These are phyloP conservation scores for Pichia eremophila DNA, from an alignment of 805 yeast species.

Conservation along the genomic window DNA sequence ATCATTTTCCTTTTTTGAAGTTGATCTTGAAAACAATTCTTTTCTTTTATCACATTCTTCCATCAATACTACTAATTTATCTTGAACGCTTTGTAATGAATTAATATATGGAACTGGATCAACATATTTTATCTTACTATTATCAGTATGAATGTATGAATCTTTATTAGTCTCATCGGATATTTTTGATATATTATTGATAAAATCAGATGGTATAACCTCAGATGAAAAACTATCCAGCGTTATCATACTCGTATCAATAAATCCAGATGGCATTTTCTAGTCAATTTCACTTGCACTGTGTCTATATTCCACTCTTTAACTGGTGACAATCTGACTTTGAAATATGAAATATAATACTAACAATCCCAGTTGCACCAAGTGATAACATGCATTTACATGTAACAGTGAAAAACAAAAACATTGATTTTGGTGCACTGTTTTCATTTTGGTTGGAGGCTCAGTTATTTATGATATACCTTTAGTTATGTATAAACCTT, in stretches of 20 bases:
- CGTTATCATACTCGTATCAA: constrained; percentile 16
- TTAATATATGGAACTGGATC: constrained; percentile 94
- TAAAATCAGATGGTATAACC: constrained; percentile 66
- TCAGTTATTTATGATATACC: too few species aligned
- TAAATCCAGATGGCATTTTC: constrained; percentile 17
- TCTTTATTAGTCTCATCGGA: constrained; percentile 4
- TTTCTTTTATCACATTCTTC: constrained; percentile 46
- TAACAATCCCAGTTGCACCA: too few species aligned
- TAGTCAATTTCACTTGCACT: too few species aligned
- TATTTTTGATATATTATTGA: constrained; percentile 57
- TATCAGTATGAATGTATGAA: constrained; percentile 2
- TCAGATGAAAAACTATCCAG: constrained; percentile 59
- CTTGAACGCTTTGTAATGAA: constrained; percentile 78
- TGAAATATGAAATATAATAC: too few species aligned
- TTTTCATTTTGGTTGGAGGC: too few species aligned
- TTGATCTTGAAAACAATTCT: constrained; percentile 44
- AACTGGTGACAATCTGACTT: too few species aligned
- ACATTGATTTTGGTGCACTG: too few species aligned
- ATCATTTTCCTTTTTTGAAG: constrained; percentile 48
- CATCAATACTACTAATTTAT: constrained; percentile 55
- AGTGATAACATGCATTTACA: too few species aligned
- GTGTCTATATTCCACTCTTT: too few species aligned
- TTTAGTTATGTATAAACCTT: too few species aligned
- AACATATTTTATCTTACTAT: constrained; percentile 3
- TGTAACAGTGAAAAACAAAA: too few species aligned